These are phyloP conservation scores for Penicillium angulare DNA, from an alignment of 495 filamentous ascomycete genomes.

Conservation along the genomic window DNA sequence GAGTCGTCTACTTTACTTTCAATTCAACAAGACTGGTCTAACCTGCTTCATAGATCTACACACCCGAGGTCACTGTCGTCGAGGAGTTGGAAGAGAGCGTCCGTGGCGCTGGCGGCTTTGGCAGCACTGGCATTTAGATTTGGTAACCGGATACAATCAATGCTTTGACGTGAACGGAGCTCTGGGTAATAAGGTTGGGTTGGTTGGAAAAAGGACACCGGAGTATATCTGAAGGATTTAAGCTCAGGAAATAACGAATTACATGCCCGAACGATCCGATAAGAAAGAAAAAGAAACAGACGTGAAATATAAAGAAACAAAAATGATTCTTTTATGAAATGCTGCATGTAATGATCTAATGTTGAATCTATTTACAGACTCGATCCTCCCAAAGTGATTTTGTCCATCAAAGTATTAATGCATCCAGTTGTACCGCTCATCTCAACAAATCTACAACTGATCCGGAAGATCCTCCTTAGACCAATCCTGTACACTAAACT, in stretches of 20 bases:
- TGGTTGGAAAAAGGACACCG: background rate
- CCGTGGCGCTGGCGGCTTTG: constrained; percentile 87
- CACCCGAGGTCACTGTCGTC: constrained; percentile 85
- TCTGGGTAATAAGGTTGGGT: background rate
- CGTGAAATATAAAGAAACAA: background rate
- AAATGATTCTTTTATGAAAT: background rate
- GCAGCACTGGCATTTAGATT: constrained; percentile 69
- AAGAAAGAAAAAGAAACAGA: background rate
- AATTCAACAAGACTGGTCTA: background rate
- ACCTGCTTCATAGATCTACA: constrained; percentile 61
- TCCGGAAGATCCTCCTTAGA: constrained; percentile 30
- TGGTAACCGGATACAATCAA: background rate
- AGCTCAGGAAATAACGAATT: constrained; percentile 13
- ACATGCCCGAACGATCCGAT: constrained; percentile 1
- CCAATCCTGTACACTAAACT: constrained; percentile 40
- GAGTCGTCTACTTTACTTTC: constrained; percentile 10
- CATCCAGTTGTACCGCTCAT: too few species aligned
- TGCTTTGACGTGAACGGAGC: background rate
- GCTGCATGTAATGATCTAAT: too few species aligned
- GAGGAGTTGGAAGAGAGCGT: constrained; percentile 87
- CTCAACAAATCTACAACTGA: constrained; percentile 15
- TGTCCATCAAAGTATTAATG: too few species aligned
- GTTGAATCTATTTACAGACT: too few species aligned
- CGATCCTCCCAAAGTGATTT: too few species aligned
- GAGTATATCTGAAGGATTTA: constrained; percentile 6